phyloP scores from a whole-genome alignment of 2,329 filamentous ascomycete species.

The Talaromyces islandicus region DNA sequence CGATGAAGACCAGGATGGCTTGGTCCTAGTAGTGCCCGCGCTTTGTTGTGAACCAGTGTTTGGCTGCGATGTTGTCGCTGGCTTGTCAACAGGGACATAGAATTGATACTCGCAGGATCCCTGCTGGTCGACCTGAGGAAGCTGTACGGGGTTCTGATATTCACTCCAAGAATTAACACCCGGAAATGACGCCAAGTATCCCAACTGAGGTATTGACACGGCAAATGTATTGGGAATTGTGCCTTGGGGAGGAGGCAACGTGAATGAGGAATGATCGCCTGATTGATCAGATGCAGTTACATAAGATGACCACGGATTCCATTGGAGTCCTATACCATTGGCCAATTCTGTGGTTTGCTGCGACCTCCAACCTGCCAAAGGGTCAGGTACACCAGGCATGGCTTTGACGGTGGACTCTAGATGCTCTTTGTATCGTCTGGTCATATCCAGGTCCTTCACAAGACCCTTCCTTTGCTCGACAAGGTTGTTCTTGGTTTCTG shows the following conservation, averaged over 20 bases:
- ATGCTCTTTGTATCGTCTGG: slow-evolving; percentile 31
- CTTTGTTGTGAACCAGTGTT: background rate
- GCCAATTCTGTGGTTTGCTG: background rate
- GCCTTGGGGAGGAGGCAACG: background rate
- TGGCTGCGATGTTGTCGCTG: background rate
- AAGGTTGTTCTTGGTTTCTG: slow-evolving; percentile 25
- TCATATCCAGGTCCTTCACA: slow-evolving; percentile 30
- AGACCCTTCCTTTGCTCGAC: slow-evolving; percentile 32
- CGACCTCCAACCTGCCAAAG: background rate
- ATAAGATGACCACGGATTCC: background rate
- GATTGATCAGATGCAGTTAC: background rate
- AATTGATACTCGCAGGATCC: background rate
- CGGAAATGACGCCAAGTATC: background rate
- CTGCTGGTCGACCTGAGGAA: background rate
- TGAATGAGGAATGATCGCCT: background rate
- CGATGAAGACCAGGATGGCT: background rate
- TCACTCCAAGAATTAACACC: background rate
- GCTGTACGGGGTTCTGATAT: background rate
- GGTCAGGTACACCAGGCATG: background rate
- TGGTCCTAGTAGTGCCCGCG: background rate
- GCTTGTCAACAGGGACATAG: background rate
- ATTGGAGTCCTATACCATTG: background rate
- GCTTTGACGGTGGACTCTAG: slow-evolving; percentile 20
- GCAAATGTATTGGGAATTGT: background rate
- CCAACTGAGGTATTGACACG: background rate